phyloP scores from a whole-genome alignment of 2,329 filamentous ascomycete genomes.

The Arthrocladium fulminans region DNA sequence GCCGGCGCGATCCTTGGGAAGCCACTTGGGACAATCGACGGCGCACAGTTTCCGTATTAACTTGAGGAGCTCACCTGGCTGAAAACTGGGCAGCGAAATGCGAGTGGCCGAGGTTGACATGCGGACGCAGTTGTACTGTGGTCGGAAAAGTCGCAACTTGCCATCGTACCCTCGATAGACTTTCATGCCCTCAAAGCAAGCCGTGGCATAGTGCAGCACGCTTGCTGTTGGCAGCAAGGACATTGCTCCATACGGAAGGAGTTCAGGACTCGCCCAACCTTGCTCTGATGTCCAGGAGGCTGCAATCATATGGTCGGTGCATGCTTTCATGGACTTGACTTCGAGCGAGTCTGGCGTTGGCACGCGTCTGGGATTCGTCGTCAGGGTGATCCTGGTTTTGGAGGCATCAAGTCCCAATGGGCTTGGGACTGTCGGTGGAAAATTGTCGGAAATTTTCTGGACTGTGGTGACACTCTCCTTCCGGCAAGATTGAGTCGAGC shows the following conservation, averaged over 20 bases:
- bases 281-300: conserved; percentile 54
- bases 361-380: background rate
- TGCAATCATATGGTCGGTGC: conserved; percentile 76
- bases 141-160: conserved; percentile 66
- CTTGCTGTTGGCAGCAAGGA: conserved; percentile 72
- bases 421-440: too few relatives aligned
- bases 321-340: background rate
- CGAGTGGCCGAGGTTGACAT: conserved; percentile 49
- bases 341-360: background rate
- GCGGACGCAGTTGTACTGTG: conserved; percentile 60
- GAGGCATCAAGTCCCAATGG: background rate
- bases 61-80: conserved; percentile 61
- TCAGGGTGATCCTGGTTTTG: background rate
- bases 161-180: conserved; percentile 60
- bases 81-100: conserved; percentile 67
- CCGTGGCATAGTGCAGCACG: conserved; percentile 78
- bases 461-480: too few relatives aligned
- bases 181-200: conserved; percentile 85
- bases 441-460: too few relatives aligned
- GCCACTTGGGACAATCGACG: conserved; percentile 24
- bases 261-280: conserved; percentile 66
- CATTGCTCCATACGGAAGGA: conserved; percentile 69
- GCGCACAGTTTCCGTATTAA: conserved; percentile 56
- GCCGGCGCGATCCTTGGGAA: conserved; percentile 34
- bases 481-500: too few relatives aligned